Evolutionary conservation across 2,329 filamentous ascomycete genomes (phyloP).

Genomic region (Phoma sp.): DNA sequence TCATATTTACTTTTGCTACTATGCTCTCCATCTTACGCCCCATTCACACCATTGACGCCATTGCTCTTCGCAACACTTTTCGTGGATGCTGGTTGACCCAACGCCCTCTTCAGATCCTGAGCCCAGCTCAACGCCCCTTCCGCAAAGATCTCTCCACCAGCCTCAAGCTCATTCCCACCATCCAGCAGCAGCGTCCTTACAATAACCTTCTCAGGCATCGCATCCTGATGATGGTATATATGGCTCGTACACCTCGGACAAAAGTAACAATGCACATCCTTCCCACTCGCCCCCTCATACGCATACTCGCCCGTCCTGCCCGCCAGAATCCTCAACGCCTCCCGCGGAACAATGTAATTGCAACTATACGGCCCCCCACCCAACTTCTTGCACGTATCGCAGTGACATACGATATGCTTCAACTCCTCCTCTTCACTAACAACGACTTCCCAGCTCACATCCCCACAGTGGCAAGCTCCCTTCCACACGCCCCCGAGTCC

Average conservation of each 20-base stretch:
- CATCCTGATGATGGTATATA: conserved; percentile 52
- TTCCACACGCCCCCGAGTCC: conserved; percentile 18
- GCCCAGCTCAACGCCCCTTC: conserved; percentile 48
- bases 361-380: conserved; percentile 47
- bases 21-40: not conserved
- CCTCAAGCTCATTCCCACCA: conserved; percentile 43
- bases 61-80: not conserved
- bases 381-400: conserved; percentile 46
- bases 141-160: conserved; percentile 49
- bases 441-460: conserved; percentile 32
- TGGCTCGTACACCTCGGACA: conserved; percentile 50
- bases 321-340: conserved; percentile 33
- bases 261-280: conserved; percentile 49
- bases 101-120: conserved; percentile 31
- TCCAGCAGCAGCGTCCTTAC: conserved; percentile 50
- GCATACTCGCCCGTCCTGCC: conserved; percentile 39
- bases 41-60: not conserved
- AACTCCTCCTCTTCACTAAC: conserved; percentile 30
- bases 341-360: conserved; percentile 45
- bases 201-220: conserved; percentile 51
- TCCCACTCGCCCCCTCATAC: conserved; percentile 45
- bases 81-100: not conserved
- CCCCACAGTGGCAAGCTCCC: conserved; percentile 45
- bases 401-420: conserved; percentile 47
- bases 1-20: not conserved